Conservation (phyloP, 352 stramenopile genomes). For the Pseudoperonospora humuli region DNA sequence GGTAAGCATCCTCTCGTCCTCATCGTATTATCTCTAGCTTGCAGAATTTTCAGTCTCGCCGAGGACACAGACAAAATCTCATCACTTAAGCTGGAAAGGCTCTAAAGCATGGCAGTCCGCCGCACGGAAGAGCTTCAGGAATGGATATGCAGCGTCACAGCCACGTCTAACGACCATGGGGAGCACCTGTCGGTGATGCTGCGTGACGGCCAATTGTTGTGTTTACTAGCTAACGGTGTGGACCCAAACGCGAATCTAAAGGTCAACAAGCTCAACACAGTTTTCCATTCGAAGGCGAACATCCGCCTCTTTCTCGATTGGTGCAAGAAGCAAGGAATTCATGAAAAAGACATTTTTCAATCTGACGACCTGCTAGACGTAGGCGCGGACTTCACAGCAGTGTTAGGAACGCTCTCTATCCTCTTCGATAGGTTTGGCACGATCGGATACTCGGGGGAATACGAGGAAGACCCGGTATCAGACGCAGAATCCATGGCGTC, state of each 20-base stretch:
- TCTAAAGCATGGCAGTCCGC: slow-evolving; percentile 35
- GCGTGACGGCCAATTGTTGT: slow-evolving; percentile 81
- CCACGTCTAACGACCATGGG: slow-evolving; percentile 51
- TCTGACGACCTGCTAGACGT: slow-evolving; percentile 69
- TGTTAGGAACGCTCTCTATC: slow-evolving; percentile 74
- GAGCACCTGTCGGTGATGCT: slow-evolving; percentile 79
- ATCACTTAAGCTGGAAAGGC: too few species aligned
- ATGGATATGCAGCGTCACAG: slow-evolving; percentile 78
- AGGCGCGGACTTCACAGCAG: slow-evolving; percentile 45
- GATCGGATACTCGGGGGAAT: slow-evolving; percentile 42
- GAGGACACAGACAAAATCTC: too few species aligned
- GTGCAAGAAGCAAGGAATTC: slow-evolving; percentile 60
- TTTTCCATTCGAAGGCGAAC: slow-evolving; percentile 85
- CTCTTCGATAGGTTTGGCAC: slow-evolving; percentile 78
- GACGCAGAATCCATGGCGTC: slow-evolving; percentile 62
- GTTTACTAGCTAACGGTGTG: slow-evolving; percentile 75
- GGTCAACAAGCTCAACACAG: slow-evolving; percentile 84
- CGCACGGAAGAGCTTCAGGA: slow-evolving; percentile 78
- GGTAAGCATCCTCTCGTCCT: slow-evolving; percentile 6
- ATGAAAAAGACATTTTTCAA: slow-evolving; percentile 69
- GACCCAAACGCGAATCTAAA: slow-evolving; percentile 68
- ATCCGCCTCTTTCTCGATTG: slow-evolving; percentile 77
- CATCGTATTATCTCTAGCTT: slow-evolving; percentile 17
- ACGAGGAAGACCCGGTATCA: slow-evolving; percentile 62
- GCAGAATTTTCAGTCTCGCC: neutral